Evolutionary conservation across 495 filamentous ascomycete species (phyloP), one percentile per base, ranked within the genome.

Genomic region (Neurospora africana): DNA sequence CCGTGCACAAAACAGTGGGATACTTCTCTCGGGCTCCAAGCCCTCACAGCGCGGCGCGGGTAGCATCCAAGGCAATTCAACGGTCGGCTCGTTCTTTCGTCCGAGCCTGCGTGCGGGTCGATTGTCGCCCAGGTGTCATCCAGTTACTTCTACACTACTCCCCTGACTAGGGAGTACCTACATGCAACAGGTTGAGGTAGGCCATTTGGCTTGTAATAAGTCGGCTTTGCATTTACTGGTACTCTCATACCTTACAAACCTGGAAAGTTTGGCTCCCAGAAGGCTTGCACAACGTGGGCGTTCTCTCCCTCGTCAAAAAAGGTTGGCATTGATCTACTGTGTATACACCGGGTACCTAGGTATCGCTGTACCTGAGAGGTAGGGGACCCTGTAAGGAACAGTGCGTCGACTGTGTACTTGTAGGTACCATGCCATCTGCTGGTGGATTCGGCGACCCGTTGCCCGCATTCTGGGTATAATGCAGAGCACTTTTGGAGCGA

Each of bases 21-120:
- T 72, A 70, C 72, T 69, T 69, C 27, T 74, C 70, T 75, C 74
- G 70, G 74, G 70, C 33, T 72, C 68, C 68, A 68, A 70, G 67
- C 69, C 70, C 43, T 39, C 53, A 68, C 39, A 67, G 41, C 38
- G 35, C 35, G 67, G 70, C 23, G 70, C 37, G 58, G 67, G 70
- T 72, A 67, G 58, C 53, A 68, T 37, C 35, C 36, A 38, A 68
- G 38, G 47, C 70, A 69, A 68, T 23, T 72, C 74, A 78, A 75
- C 73, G 74, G 78, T 80, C 78, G 78, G 78, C 77, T 68, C 78
- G 77, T 79, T 80, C 44, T 74, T 79, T 80, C 78, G 75, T 77
- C 78, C 78, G 78, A 80, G 78, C 71, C 73, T 74, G 75, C 74
- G 77, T 74, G 75, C 74, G 77, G 13, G 53, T 65, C 27, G 53